These are phyloP conservation scores for Pyrrhoderma noxium DNA, from an alignment of 1,284 basidiomycete genomes.

Conservation along the genomic window DNA sequence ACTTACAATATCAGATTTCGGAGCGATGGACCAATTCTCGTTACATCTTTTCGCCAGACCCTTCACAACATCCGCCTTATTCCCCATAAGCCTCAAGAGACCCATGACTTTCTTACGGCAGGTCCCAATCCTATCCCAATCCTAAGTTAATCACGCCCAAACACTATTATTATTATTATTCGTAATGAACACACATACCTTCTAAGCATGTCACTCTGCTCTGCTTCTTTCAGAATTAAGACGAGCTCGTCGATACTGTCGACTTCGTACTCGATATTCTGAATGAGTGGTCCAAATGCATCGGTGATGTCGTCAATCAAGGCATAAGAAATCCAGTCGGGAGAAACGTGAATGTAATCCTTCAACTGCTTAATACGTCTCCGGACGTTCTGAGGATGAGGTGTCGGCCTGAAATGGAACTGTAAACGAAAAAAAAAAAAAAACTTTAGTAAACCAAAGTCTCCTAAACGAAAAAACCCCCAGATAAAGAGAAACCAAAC, in stretches of 20 bases:
- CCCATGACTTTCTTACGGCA: conserved; percentile 99
- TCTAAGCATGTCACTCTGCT: conserved; percentile 75
- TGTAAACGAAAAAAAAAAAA: conserved; percentile 28
- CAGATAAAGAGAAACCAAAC: conserved; percentile 26
- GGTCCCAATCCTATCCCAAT: conserved; percentile 88
- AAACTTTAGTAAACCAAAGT: background rate
- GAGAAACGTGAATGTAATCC: conserved; percentile 98
- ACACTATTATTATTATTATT: background rate
- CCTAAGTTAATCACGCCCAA: too few species aligned
- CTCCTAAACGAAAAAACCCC: too few species aligned
- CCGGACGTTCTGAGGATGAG: conserved; percentile 96
- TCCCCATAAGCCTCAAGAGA: conserved; percentile 90
- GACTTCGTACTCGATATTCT: conserved; percentile 98
- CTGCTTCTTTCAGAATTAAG: conserved; percentile 85
- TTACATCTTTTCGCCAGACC: conserved; percentile 97
- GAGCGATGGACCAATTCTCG: conserved; percentile 98
- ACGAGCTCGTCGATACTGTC: conserved; percentile 99
- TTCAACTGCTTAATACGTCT: conserved; percentile 98
- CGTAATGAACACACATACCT: conserved; percentile 29
- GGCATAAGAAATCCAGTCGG: conserved; percentile 99
- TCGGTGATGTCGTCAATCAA: conserved; percentile 99
- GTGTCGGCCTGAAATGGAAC: conserved; percentile 97
- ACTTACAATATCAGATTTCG: conserved; percentile 92
- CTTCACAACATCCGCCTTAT: conserved; percentile 99
- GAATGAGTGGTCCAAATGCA: conserved; percentile 97